Conservation (phyloP, 495 filamentous ascomycete genomes). For the Tuber brumale region DNA sequence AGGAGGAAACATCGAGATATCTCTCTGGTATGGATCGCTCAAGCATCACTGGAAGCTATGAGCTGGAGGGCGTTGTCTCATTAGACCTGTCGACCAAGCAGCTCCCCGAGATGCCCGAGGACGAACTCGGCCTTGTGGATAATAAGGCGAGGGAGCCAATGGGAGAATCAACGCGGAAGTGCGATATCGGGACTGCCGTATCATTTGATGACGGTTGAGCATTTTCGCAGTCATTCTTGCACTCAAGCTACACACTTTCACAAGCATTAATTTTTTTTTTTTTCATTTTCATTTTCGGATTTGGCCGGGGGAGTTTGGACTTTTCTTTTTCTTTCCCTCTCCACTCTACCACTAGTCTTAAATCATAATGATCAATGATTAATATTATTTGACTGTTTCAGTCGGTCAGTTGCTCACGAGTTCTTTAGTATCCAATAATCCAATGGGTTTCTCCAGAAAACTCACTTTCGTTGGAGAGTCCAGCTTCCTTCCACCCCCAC, state of each 20-base stretch:
- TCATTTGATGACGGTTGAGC: neutral
- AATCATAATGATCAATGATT: slow-evolving; percentile 1
- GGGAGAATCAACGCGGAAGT: neutral
- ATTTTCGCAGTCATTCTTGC: neutral
- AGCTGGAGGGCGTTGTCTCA: slow-evolving; percentile 3
- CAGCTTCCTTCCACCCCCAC: neutral
- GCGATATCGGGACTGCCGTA: neutral
- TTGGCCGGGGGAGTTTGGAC: neutral
- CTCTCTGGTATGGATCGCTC: slow-evolving; percentile 1
- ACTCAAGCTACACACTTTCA: neutral
- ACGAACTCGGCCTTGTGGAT: neutral
- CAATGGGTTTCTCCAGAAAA: neutral
- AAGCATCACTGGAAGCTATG: neutral
- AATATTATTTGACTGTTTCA: neutral
- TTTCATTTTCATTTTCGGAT: neutral
- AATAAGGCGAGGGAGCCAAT: neutral
- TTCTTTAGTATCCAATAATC: neutral
- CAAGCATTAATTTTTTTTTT: neutral
- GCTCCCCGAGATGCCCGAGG: neutral
- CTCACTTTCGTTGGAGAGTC: neutral
- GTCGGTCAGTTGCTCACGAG: neutral
- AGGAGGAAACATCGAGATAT: neutral
- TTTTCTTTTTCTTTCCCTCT: neutral
- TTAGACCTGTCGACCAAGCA: neutral
- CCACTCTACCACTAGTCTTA: neutral